Percentiles rank a stretch among this genome's conserved stretches.
These are phyloP conservation scores for Colletotrichum tofieldiae DNA, from an alignment of 2,329 filamentous ascomycete genomes.

Conservation along the genomic window DNA sequence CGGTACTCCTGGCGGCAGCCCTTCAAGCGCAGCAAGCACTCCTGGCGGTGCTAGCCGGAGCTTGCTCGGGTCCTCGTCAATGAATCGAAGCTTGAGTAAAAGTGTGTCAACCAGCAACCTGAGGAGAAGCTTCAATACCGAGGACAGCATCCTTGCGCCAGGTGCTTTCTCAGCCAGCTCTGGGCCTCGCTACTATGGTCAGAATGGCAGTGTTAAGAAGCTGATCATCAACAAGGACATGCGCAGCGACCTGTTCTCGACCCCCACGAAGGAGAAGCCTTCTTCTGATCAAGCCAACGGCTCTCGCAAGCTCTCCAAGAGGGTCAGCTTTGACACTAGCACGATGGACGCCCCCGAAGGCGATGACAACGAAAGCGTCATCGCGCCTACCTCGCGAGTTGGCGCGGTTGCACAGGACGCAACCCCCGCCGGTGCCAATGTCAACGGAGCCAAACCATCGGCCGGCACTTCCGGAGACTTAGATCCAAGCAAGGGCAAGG, in stretches of 20 bases:
- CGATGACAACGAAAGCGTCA: constrained; percentile 27
- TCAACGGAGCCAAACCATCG: constrained; percentile 48
- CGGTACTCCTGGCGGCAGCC: constrained; percentile 82
- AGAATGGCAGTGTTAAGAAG: constrained; percentile 84
- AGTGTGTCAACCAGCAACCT: constrained; percentile 92
- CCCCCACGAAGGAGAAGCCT: constrained; percentile 69
- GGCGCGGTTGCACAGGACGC: constrained; percentile 15
- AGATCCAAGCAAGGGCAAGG: constrained; percentile 81
- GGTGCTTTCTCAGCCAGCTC: constrained; percentile 85
- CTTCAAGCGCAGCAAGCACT: constrained; percentile 77
- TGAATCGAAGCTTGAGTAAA: constrained; percentile 83
- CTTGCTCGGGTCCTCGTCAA: constrained; percentile 73
- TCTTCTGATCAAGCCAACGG: constrained; percentile 58
- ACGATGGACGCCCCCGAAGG: constrained; percentile 57
- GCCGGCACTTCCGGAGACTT: constrained; percentile 68
- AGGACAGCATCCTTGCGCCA: constrained; percentile 89
- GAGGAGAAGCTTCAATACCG: constrained; percentile 83
- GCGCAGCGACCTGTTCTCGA: constrained; percentile 79
- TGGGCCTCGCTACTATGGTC: constrained; percentile 76
- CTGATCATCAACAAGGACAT: constrained; percentile 93
- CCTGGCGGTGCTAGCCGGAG: constrained; percentile 78
- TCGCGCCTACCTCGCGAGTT: constrained; percentile 13
- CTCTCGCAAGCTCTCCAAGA: constrained; percentile 79
- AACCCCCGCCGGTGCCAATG: constrained; percentile 12
- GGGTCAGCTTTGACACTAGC: constrained; percentile 90